These are phyloP conservation scores for Coemansia aciculifera DNA, from an alignment of 192 early-diverging fungal species.

Conservation along the genomic window DNA sequence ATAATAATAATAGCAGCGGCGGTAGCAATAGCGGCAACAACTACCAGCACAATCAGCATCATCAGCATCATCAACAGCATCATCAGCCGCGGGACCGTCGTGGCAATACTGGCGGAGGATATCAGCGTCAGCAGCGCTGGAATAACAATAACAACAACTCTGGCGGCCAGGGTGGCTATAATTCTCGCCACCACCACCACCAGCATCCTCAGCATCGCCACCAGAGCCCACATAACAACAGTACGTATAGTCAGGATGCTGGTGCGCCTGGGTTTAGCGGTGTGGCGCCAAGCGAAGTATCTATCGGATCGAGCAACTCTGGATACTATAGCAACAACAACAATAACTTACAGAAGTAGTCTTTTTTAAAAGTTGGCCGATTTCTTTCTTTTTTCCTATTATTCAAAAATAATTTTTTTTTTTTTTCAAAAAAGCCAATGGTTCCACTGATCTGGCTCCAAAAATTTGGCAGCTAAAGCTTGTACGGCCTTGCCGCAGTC, in stretches of 20 bases:
- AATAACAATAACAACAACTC: slow-evolving; percentile 20
- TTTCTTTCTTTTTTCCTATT: background rate
- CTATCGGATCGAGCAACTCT: slow-evolving; percentile 6
- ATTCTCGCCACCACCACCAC: background rate
- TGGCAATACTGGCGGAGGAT: slow-evolving; percentile 16
- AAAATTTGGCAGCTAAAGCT: slow-evolving; percentile 17
- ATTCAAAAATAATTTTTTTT: background rate
- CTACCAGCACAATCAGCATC: slow-evolving; percentile 1
- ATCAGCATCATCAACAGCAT: slow-evolving; percentile 11
- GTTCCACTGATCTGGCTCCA: slow-evolving; percentile 34
- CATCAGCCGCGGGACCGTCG: slow-evolving; percentile 17
- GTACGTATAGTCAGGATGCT: background rate
- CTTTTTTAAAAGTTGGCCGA: too few species aligned
- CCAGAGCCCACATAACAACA: slow-evolving; percentile 13
- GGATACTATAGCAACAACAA: background rate
- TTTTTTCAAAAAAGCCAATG: slow-evolving; percentile 23
- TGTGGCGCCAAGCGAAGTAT: slow-evolving; percentile 7
- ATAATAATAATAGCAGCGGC: background rate
- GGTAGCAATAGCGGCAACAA: slow-evolving; percentile 10
- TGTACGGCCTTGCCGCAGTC: slow-evolving; percentile 58
- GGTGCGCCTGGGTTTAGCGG: background rate
- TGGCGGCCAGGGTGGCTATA: background rate
- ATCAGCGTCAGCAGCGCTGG: slow-evolving; percentile 42
- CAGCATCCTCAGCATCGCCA: slow-evolving; percentile 5
- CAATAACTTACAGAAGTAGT: background rate